A percentile compares a stretch with the other conserved stretches of the same genome.
Evolutionary conservation across 768 basidiomycete species (phyloP).

Genomic region (Coprinopsis cinerea): DNA sequence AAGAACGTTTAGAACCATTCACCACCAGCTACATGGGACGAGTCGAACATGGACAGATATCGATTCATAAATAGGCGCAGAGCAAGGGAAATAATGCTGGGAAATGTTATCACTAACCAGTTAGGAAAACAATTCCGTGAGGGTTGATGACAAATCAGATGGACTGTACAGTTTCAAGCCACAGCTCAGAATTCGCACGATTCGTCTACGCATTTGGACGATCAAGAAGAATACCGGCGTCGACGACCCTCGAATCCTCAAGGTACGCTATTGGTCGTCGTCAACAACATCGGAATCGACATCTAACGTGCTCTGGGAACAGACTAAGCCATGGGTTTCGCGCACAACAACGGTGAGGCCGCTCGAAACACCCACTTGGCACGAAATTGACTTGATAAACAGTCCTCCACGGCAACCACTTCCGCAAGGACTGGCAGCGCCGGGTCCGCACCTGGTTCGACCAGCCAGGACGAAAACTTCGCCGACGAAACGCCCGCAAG

Average conservation of each 20-base stretch:
- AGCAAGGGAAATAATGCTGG: no score
- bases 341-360: slow-evolving; percentile 71
- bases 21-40: no score
- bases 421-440: slow-evolving; percentile 99
- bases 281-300: slow-evolving; percentile 10
- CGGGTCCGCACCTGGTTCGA: slow-evolving; percentile 98
- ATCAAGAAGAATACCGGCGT: slow-evolving; percentile 27
- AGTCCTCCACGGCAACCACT: slow-evolving; percentile 93
- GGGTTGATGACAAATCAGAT: slow-evolving; percentile 31
- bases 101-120: no score
- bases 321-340: slow-evolving; percentile 70
- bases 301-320: slow-evolving; percentile 11
- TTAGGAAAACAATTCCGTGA: no score
- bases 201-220: slow-evolving; percentile 20
- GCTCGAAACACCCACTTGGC: background rate
- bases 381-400: slow-evolving; percentile 7
- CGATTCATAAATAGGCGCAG: no score
- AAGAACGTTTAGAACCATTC: no score
- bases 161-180: slow-evolving; percentile 31
- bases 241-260: slow-evolving; percentile 41
- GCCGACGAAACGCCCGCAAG: slow-evolving; percentile 88
- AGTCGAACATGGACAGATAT: no score
- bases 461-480: slow-evolving; percentile 97
- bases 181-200: no score
- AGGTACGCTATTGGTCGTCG: slow-evolving; percentile 27